Conservation (phyloP, 768 basidiomycete genomes). For the Phlegmacium glaucopus region DNA sequence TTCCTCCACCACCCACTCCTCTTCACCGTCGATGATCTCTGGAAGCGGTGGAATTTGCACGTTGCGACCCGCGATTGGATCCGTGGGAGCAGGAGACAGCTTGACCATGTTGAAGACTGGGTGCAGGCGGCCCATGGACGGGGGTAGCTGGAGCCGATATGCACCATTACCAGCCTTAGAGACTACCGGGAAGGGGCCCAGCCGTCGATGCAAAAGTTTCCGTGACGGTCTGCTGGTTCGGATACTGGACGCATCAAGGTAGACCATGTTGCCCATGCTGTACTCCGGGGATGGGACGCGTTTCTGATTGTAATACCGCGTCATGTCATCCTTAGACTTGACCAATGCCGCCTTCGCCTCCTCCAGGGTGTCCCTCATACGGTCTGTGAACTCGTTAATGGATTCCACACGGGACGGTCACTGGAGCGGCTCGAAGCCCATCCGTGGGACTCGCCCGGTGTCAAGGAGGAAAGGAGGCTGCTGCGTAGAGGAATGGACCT, state of each 20-base stretch:
- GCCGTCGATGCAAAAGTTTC: not conserved
- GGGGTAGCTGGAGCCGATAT: too few relatives aligned
- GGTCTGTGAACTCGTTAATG: slow-evolving; percentile 16
- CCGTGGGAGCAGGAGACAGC: too few relatives aligned
- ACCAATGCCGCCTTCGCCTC: slow-evolving; percentile 12
- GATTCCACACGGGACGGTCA: slow-evolving; percentile 8
- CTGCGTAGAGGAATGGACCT: too few relatives aligned
- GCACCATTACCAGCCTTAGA: too few relatives aligned
- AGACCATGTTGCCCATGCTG: slow-evolving; percentile 13
- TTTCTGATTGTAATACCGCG: slow-evolving; percentile 9
- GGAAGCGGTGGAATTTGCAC: too few relatives aligned
- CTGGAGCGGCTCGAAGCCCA: slow-evolving; percentile 12
- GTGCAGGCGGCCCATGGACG: too few relatives aligned
- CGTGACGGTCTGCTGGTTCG: slow-evolving; percentile 6
- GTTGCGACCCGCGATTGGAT: too few relatives aligned
- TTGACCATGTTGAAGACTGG: too few relatives aligned
- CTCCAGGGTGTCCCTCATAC: slow-evolving; percentile 11
- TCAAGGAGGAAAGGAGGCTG: slow-evolving; percentile 30
- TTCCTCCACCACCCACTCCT: too few relatives aligned
- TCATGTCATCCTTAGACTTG: too few relatives aligned
- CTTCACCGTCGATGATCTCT: too few relatives aligned
- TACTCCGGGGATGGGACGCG: slow-evolving; percentile 3
- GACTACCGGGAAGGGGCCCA: too few relatives aligned
- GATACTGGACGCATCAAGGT: slow-evolving; percentile 4
- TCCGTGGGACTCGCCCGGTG: slow-evolving; percentile 23